Evolutionary conservation across 768 basidiomycete genomes (phyloP), one percentile per base, ranked within the genome.

Genomic region (Tephrocybe sp.): DNA sequence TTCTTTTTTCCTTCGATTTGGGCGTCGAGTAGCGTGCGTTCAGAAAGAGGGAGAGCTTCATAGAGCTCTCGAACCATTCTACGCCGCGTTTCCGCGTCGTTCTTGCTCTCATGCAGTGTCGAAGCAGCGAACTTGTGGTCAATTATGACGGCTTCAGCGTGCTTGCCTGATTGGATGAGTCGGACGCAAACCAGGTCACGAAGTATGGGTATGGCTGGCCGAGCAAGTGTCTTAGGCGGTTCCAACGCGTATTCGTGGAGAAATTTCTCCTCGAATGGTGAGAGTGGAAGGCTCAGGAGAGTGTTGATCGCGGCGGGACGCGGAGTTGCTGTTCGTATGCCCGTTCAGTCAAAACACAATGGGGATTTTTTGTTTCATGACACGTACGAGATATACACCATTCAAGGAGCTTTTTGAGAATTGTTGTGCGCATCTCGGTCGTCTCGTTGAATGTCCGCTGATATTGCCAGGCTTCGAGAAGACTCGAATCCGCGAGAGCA

Each of bases 161-260:
- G 83, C 50, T 79, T 77, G 3, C 88, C 90, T 2, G 73, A 76
- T 59, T 89, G 84, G 27, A 92, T 78, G 8, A 91, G 77, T 9
- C 91, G 84, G 13, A 86, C 79, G 52, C 85, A 88, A 23, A 88
- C 74, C n/a, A 92, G 75, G 54, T 92, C 87, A 62, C 89, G 89
- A 0, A 92, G 64, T 12, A 79, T 70, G 4, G 82, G 73, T 21
- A 84, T 62, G 2, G 81, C 77, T 1, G 74, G 57, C 7, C 74
- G 54, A 1, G 82, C 69, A 9, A 84, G 65, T 0, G 68, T 53
- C 4, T 68, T 50, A 2, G 85, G 77, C 2, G 83, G 80, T 12
- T 80, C 71, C 9, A 83, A 71, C 4, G 84, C 85, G 54, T 81
- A 82, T 0, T 67, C 51, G 39, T 83, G 77, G 6, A 92, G 62